Conservation (phyloP, 352 stramenopile genomes). For the Salisapilia sapeloensis region DNA sequence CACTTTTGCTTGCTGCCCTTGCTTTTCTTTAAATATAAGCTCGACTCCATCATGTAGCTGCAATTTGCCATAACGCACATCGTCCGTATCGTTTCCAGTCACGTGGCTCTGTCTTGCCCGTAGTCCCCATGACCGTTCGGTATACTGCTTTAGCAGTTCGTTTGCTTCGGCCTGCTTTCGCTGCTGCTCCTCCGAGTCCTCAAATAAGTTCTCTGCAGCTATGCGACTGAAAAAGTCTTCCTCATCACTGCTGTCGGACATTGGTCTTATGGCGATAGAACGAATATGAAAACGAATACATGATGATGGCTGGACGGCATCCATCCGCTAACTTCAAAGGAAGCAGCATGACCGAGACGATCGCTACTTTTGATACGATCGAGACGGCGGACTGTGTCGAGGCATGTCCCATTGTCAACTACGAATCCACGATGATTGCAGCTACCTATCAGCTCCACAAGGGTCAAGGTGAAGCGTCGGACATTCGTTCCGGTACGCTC, state of each 20-base stretch:
- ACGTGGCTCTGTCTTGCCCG: conserved; percentile 11
- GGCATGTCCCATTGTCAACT: conserved; percentile 38
- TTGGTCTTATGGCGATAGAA: conserved; percentile 5
- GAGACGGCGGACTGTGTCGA: conserved; percentile 79
- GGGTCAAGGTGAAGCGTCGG: conserved; percentile 1
- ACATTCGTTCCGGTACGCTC: conserved; percentile 45
- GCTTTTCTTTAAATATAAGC: conserved; percentile 25
- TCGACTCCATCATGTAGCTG: conserved; percentile 6
- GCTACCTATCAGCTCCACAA: conserved; percentile 78
- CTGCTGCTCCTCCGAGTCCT: conserved; percentile 14
- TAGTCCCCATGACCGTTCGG: conserved; percentile 18
- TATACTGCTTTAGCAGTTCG: conserved; percentile 16
- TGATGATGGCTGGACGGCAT: no score
- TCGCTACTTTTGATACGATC: conserved; percentile 55
- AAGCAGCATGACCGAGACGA: conserved; percentile 8
- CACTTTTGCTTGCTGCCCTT: conserved; percentile 37
- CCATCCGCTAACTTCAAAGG: background rate
- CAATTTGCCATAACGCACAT: conserved; percentile 11
- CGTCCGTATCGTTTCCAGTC: conserved; percentile 10
- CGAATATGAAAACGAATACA: no score
- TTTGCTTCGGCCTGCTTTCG: conserved; percentile 13
- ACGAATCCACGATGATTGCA: conserved; percentile 44
- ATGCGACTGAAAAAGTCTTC: conserved; percentile 17
- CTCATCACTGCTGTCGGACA: conserved; percentile 20
- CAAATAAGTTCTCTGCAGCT: conserved; percentile 20